These are phyloP conservation scores for Venturia oleaginea DNA, from an alignment of 2,329 filamentous ascomycete species.

Conservation along the genomic window DNA sequence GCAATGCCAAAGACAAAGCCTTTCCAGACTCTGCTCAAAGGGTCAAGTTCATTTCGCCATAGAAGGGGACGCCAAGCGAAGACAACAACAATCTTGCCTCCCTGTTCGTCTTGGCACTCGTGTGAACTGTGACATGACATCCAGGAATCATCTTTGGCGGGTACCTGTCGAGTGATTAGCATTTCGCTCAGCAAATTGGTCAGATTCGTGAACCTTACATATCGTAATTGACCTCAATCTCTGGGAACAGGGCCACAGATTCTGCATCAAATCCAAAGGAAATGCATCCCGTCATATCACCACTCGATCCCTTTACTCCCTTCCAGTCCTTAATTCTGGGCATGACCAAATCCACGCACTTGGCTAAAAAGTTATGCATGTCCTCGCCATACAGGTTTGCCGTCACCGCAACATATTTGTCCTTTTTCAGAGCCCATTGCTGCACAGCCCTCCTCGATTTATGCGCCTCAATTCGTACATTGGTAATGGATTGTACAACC, in stretches of 20 bases:
- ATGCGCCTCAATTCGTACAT: constrained; percentile 62
- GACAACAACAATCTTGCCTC: constrained; percentile 71
- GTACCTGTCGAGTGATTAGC: constrained; percentile 39
- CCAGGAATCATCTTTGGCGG: constrained; percentile 72
- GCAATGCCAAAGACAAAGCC: background rate
- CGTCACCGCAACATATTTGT: constrained; percentile 66
- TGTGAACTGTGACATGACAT: constrained; percentile 74
- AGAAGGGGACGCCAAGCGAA: constrained; percentile 69
- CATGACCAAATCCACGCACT: constrained; percentile 80
- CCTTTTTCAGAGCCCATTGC: constrained; percentile 64
- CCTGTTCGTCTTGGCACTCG: constrained; percentile 72
- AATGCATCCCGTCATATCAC: constrained; percentile 83
- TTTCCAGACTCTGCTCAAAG: background rate
- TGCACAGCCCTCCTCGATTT: constrained; percentile 60
- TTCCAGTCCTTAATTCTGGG: constrained; percentile 95
- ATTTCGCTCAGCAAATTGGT: background rate
- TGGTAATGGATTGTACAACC: constrained; percentile 76
- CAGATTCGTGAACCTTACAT: constrained; percentile 46
- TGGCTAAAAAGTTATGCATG: constrained; percentile 85
- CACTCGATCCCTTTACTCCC: constrained; percentile 66
- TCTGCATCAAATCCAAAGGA: constrained; percentile 69
- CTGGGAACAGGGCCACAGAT: constrained; percentile 76
- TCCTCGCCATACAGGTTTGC: constrained; percentile 67
- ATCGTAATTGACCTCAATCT: constrained; percentile 91
- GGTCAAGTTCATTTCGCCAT: constrained; percentile 52